Evolutionary conservation across 768 basidiomycete genomes (phyloP).

Genomic region (Pulveroboletus sp.): DNA sequence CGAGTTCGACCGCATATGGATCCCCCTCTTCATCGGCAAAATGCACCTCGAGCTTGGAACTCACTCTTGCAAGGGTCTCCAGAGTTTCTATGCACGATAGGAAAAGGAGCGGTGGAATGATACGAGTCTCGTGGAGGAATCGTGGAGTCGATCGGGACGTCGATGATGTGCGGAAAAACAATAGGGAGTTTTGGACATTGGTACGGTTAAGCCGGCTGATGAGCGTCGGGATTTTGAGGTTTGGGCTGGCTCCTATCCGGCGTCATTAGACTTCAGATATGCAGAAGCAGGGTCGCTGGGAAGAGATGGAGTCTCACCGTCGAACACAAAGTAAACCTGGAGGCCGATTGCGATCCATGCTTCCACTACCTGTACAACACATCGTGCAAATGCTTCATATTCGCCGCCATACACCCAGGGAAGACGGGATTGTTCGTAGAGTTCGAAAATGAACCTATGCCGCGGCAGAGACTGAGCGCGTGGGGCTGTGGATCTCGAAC

Average conservation of each 20-base stretch:
- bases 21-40: constrained; percentile 82
- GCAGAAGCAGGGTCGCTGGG: background rate
- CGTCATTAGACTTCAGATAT: constrained; percentile 11
- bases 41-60: constrained; percentile 46
- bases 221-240: constrained; percentile 68
- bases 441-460: constrained; percentile 67
- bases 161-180: constrained; percentile 79
- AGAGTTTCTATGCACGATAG: constrained; percentile 56
- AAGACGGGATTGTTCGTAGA: constrained; percentile 54
- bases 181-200: constrained; percentile 53
- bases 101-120: constrained; percentile 67
- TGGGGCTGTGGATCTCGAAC: background rate
- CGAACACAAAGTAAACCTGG: constrained; percentile 71
- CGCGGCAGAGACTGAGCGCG: constrained; percentile 5
- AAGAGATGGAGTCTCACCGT: constrained; percentile 48
- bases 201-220: constrained; percentile 54
- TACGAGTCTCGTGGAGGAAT: constrained; percentile 68
- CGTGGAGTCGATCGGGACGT: constrained; percentile 57
- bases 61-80: constrained; percentile 32
- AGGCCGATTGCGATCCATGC: constrained; percentile 70
- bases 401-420: constrained; percentile 89
- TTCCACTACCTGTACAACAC: constrained; percentile 47
- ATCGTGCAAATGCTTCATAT: constrained; percentile 50
- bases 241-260: constrained; percentile 57
- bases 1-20: constrained; percentile 79